Percentiles rank a stretch among this genome's conserved stretches.
Evolutionary conservation across 1,284 basidiomycete species (phyloP).

Genomic region (Apiotrichum laibachii): DNA sequence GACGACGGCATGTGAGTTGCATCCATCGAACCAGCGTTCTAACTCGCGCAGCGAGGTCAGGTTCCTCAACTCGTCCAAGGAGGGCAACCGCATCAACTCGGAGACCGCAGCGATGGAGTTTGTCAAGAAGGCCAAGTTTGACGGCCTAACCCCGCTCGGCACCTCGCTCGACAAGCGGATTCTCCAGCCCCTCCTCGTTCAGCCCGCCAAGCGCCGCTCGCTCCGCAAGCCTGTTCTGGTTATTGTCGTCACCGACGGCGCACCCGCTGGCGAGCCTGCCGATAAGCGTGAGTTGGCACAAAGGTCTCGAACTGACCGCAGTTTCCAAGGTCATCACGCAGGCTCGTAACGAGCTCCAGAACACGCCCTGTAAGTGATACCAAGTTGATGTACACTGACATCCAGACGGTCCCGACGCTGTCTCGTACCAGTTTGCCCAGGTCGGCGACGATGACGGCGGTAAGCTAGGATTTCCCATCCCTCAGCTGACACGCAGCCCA

Average conservation of each 20-base stretch:
- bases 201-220: neutral
- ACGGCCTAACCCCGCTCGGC: constrained; percentile 29
- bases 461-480: neutral
- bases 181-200: constrained; percentile 11
- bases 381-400: too few species aligned
- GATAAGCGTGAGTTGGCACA: constrained; percentile 1
- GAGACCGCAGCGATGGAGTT: constrained; percentile 41
- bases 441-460: constrained; percentile 14
- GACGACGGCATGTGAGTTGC: constrained; percentile 45
- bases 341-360: neutral
- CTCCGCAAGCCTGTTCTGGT: constrained; percentile 24
- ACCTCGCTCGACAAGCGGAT: constrained; percentile 7
- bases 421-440: constrained; percentile 15
- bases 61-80: constrained; percentile 52
- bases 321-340: constrained; percentile 1
- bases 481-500: constrained; percentile 1
- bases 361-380: neutral
- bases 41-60: constrained; percentile 32
- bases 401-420: constrained; percentile 12
- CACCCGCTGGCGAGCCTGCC: neutral
- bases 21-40: constrained; percentile 14
- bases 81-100: constrained; percentile 50
- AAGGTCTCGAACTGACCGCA: neutral
- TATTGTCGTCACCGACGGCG: constrained; percentile 48
- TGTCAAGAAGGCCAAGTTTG: constrained; percentile 32